Evolutionary conservation across 768 basidiomycete genomes (phyloP).

Genomic region (Mycena rebaudengoi): DNA sequence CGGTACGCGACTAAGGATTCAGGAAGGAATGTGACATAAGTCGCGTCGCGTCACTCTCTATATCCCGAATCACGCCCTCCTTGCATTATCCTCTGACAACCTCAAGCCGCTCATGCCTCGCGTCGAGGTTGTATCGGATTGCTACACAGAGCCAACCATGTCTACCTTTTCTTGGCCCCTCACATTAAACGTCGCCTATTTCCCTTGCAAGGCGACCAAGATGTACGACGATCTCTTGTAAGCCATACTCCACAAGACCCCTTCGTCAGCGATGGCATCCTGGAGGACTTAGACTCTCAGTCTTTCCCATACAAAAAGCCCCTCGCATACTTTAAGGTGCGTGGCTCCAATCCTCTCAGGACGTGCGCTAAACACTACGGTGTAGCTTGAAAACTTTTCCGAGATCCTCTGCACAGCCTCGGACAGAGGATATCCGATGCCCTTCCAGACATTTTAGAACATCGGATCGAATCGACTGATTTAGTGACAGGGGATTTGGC

Average conservation of each 20-base stretch:
- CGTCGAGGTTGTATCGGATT: no score
- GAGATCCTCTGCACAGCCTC: background rate
- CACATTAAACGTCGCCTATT: background rate
- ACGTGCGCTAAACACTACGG: constrained; percentile 2
- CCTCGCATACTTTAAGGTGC: constrained; percentile 9
- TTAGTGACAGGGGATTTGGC: background rate
- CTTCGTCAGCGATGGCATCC: background rate
- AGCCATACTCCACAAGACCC: background rate
- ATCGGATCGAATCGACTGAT: background rate
- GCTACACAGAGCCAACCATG: no score
- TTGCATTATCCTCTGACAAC: no score
- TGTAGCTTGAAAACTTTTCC: background rate
- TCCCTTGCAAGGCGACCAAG: background rate
- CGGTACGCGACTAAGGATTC: no score
- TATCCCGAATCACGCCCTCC: no score
- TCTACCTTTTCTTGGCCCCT: no score
- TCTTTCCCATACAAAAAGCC: background rate
- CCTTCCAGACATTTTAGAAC: background rate
- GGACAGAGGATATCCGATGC: background rate
- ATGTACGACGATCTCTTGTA: background rate
- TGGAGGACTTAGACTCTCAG: background rate
- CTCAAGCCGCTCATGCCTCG: no score
- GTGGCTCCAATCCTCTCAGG: constrained; percentile 9
- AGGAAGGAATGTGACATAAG: no score
- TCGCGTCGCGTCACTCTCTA: no score